Evolutionary conservation across 495 filamentous ascomycete species (phyloP).

Genomic region (Annulohypoxylon stygium): DNA sequence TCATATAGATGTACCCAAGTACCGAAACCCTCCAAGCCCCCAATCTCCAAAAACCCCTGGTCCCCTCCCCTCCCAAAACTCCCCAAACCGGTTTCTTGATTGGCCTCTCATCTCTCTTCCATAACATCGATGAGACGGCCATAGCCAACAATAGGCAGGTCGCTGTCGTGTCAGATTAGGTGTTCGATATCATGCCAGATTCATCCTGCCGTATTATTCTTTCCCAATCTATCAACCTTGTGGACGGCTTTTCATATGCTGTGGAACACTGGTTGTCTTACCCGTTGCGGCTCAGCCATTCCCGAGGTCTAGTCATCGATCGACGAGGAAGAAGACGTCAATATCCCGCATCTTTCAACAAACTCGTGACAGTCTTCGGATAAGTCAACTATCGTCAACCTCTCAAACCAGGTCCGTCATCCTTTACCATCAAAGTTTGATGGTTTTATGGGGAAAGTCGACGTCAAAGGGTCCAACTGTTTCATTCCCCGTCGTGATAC

Average conservation of each 20-base stretch:
- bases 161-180: slow-evolving; percentile 28
- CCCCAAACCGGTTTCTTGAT: neutral
- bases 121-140: slow-evolving; percentile 36
- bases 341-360: neutral
- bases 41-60: neutral
- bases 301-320: slow-evolving; percentile 3
- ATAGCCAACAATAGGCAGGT: slow-evolving; percentile 12
- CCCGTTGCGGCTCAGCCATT: slow-evolving; percentile 1
- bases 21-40: neutral
- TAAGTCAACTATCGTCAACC: neutral
- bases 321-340: neutral
- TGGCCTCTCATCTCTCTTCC: slow-evolving; percentile 9
- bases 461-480: neutral
- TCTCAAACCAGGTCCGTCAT: neutral
- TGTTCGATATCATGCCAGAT: slow-evolving; percentile 18
- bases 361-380: neutral
- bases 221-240: slow-evolving; percentile 5
- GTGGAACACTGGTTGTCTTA: neutral
- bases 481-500: neutral
- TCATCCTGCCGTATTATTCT: slow-evolving; percentile 14
- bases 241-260: neutral
- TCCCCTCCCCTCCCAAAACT: neutral
- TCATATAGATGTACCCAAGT: neutral
- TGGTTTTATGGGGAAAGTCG: slow-evolving; percentile 6
- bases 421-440: neutral